A percentile compares a stretch with the other conserved stretches of the same genome.
Conservation (phyloP, 2,329 filamentous ascomycete species). For the Aspergillus japonicus region DNA sequence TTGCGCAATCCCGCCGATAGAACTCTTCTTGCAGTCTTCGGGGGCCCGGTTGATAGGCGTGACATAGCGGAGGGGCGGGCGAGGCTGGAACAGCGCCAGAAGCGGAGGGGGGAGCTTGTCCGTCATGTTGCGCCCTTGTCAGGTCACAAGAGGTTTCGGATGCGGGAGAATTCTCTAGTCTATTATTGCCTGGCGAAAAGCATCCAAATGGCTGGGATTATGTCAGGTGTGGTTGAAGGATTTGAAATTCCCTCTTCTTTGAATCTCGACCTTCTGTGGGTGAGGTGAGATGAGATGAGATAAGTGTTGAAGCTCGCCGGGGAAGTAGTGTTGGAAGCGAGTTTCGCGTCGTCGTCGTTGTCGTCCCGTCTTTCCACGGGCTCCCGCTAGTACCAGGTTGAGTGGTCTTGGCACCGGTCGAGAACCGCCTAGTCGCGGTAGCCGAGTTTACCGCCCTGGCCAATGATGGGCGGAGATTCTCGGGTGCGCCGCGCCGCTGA, state of each 20-base stretch:
- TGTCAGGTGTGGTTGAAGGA: too few species aligned
- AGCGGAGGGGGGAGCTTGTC: slow-evolving; percentile 93
- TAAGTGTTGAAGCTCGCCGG: neutral
- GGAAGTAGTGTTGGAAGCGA: slow-evolving; percentile 15
- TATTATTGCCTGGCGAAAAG: neutral
- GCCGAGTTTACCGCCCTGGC: slow-evolving; percentile 24
- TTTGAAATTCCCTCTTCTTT: neutral
- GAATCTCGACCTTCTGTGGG: slow-evolving; percentile 9
- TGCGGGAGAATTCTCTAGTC: slow-evolving; percentile 14
- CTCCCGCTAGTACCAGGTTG: neutral
- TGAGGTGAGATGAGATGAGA: neutral
- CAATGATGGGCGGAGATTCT: slow-evolving; percentile 23
- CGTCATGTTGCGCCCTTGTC: slow-evolving; percentile 64
- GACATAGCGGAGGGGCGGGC: slow-evolving; percentile 86
- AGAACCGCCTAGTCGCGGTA: slow-evolving; percentile 23
- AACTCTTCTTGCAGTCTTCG: slow-evolving; percentile 73
- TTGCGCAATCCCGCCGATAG: slow-evolving; percentile 69
- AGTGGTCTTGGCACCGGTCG: slow-evolving; percentile 5
- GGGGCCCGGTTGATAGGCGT: slow-evolving; percentile 78
- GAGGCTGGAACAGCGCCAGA: slow-evolving; percentile 89
- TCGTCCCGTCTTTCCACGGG: neutral
- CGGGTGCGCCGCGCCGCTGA: slow-evolving; percentile 23
- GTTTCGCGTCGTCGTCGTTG: slow-evolving; percentile 20
- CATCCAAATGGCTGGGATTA: too few species aligned
- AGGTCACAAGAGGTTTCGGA: neutral